Conservation (phyloP, 176 grass and related monocot species). For the Oryza nivara region DNA sequence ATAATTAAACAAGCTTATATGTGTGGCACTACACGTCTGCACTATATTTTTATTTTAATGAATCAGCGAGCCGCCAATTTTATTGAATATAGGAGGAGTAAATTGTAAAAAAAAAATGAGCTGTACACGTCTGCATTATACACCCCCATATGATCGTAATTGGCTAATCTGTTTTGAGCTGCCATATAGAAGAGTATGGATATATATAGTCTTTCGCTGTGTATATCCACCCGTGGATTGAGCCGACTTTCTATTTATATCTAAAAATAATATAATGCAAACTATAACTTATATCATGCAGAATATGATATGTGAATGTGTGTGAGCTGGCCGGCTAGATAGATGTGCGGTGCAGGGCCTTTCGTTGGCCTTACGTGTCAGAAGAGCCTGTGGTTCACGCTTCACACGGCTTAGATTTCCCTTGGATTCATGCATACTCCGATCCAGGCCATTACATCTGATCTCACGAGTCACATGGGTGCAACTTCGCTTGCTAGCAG, state of each 20-base stretch:
- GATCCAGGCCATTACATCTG: constrained; percentile 32
- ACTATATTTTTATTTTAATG: no score
- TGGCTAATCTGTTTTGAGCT: neutral
- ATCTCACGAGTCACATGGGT: constrained; percentile 42
- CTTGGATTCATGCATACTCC: neutral
- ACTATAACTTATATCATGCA: neutral
- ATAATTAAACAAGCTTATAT: no score
- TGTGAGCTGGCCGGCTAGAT: constrained; percentile 22
- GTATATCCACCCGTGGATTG: no score
- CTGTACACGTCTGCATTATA: no score
- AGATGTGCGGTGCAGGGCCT: constrained; percentile 40
- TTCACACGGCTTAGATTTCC: constrained; percentile 28
- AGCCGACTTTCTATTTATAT: no score
- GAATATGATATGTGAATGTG: neutral
- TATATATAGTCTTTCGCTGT: no score
- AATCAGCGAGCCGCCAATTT: no score
- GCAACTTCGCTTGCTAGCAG: constrained; percentile 1
- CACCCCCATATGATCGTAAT: neutral
- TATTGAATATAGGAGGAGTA: no score
- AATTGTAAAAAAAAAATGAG: no score
- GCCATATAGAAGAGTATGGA: neutral
- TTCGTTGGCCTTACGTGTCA: constrained; percentile 35
- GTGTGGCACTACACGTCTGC: no score
- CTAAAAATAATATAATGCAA: no score
- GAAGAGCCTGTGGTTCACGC: constrained; percentile 18